Base-by-base conservation (phyloP, 257 asterid genomes). In the Capsicum pubescens region DNA sequence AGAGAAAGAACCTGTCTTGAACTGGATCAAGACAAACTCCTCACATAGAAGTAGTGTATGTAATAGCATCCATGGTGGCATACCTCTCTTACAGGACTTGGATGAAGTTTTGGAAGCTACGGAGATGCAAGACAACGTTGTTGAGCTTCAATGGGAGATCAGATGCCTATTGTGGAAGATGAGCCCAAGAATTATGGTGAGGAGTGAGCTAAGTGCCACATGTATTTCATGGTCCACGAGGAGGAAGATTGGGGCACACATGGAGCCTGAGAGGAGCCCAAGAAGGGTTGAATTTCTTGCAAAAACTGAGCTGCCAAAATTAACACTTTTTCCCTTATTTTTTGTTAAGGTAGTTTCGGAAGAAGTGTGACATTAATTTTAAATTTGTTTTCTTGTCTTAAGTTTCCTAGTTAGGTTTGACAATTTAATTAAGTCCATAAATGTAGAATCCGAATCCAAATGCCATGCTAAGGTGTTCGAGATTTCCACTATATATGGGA, bases 1-100 rank as follows among this genome's bases (percentile, higher is more conserved):
- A 6, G 17, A 46, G 58, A n/a, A n/a, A n/a, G 58, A 71, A 71
- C 80, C 46, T 46, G 58, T 72, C 59, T 72, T 72, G 59, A n/a
- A 72, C 10, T 7, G 32, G 80, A 46, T 72, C n/a, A 32, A 46
- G 80, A 72, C 39, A 11, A 21, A 72, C 80, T 48, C 58, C 80
- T 11, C 11, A 46, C 17, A 46, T 10, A 46, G 80, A 39, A 36
- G 50, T 67, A 21, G 19, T 14, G 50, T 39, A 63, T 63, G 42
- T 64, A 64, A 64, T 63, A 10, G 70, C 42, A 26, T 64, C 9
- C 42, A 64, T 64, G 70, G 70, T 26, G 42, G 70, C 42, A 64
- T 26, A 32, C 44, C 42, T 26, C 44, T 16, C 26, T 26, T 64
- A 64, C 26, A 64, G 16, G 70, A 64, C 70, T 64, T 64, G 70